Base-by-base conservation (phyloP, 495 filamentous ascomycete species). In the Penicillium crystallinum region DNA sequence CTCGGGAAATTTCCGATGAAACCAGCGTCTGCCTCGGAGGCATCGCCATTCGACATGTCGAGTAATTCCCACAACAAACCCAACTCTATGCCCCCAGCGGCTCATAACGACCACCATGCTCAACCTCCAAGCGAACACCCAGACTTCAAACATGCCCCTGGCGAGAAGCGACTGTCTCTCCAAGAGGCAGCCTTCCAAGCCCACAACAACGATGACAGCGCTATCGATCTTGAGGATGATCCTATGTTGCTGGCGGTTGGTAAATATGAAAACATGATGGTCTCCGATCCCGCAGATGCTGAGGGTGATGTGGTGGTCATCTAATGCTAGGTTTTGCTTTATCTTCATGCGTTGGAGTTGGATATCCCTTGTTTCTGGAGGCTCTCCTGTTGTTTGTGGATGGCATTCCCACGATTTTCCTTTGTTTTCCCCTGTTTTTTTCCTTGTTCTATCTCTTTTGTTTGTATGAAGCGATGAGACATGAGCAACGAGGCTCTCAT, bases 211-310 rank as follows among this genome's bases (percentile, higher is more conserved):
- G 74, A 77, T 43, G 74, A 77, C 49, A 77, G 74, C 38, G 74
- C 72, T 7, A 77, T 77, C 48, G 74, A 72, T 27, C 62, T 77
- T 42, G 74, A 75, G 43, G 74, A 77, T 42, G 72, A 75, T 48
- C 68, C 72, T 1, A 70, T 77, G 65, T 46, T 76, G 55, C 73
- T 75, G 45, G 68, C 72, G 10, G 73, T 75, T 45, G 71, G 73
- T 46, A 77, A 77, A 70, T 77, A 77, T 39, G 72, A 69, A 30
- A 70, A 75, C 47, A 77, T 75, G 68, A 75, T 75, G 70, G 72
- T 64, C 8, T 75, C 74, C 10, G 72, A 75, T 41, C 70, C 72
- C n/a, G 70, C 72, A 11, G 74, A 77, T 57, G 69, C 74, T 21
- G 71, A 77, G 48, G 72, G 74, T n/a, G 72, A 77, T 58, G 71